These are phyloP conservation scores for Aphanoascus verrucosus DNA, from an alignment of 2,329 filamentous ascomycete species.

Conservation along the genomic window DNA sequence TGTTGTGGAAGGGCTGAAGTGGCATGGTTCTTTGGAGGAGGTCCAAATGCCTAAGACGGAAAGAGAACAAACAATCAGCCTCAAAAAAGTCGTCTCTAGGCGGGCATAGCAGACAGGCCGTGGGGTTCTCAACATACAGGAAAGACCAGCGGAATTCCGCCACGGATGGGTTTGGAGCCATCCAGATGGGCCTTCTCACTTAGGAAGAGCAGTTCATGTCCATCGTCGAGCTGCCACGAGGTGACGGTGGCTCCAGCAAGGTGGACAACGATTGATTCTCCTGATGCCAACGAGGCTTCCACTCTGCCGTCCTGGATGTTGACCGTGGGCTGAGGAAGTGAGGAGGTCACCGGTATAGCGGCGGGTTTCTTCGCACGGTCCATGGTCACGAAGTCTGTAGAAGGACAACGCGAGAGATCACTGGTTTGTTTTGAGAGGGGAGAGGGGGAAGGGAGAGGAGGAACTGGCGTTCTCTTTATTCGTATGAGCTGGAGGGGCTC, in stretches of 20 bases:
- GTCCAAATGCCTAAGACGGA: constrained; percentile 61
- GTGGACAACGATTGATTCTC: constrained; percentile 74
- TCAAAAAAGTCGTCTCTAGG: neutral
- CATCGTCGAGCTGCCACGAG: constrained; percentile 77
- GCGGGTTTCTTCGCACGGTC: constrained; percentile 77
- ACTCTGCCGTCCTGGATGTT: constrained; percentile 63
- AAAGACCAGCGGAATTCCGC: constrained; percentile 86
- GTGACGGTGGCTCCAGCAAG: constrained; percentile 88
- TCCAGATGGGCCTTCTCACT: constrained; percentile 72
- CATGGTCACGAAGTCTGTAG: constrained; percentile 35
- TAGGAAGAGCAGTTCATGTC: constrained; percentile 75
- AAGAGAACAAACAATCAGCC: neutral
- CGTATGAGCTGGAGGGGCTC: neutral
- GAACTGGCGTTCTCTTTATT: neutral
- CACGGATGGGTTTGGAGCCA: constrained; percentile 78
- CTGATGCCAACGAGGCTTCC: constrained; percentile 69
- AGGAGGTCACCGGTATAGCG: constrained; percentile 62
- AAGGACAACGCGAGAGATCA: neutral
- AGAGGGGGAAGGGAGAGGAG: neutral
- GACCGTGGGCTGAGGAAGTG: constrained; percentile 66
- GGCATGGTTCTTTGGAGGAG: constrained; percentile 62
- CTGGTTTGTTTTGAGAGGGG: neutral
- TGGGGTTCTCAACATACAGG: constrained; percentile 51
- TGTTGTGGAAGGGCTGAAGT: constrained; percentile 72
- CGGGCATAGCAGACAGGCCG: neutral